A percentile compares a stretch with the other conserved stretches of the same genome.
Evolutionary conservation across 108 stramenopile species (phyloP).

Genomic region (Discostella pseudostelligera): DNA sequence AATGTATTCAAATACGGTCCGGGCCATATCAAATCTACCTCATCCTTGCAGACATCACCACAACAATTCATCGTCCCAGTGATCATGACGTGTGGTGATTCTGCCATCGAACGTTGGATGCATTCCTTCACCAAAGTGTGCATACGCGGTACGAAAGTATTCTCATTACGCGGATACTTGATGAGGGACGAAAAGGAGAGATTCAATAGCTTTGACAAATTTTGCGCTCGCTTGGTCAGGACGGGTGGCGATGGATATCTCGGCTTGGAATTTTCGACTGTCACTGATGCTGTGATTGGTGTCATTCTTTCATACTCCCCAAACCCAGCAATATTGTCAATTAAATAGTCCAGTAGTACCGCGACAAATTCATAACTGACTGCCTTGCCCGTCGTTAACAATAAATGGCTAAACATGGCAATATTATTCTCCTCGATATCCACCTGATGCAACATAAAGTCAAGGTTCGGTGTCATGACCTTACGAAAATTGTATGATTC

Average conservation of each 20-base stretch:
- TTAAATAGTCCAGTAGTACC: conserved; percentile 72
- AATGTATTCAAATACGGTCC: conserved; percentile 81
- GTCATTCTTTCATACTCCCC: conserved; percentile 15
- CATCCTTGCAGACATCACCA: neutral
- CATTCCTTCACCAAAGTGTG: conserved; percentile 69
- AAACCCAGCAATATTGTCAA: conserved; percentile 67
- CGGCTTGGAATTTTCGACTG: neutral
- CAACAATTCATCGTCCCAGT: neutral
- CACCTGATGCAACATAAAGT: conserved; percentile 76
- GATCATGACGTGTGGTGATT: conserved; percentile 4
- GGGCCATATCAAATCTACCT: conserved; percentile 50
- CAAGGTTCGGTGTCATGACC: conserved; percentile 68
- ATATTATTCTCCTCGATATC: conserved; percentile 75
- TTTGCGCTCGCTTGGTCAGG: conserved; percentile 30
- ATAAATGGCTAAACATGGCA: conserved; percentile 76
- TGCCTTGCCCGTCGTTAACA: conserved; percentile 61
- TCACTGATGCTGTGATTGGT: neutral
- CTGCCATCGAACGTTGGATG: conserved; percentile 56
- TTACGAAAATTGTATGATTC: conserved; percentile 75
- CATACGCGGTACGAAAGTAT: conserved; percentile 80
- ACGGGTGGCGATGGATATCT: neutral
- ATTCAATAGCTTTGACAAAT: conserved; percentile 59
- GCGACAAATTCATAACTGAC: conserved; percentile 79
- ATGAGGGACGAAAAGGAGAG: conserved; percentile 82
- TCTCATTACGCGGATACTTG: conserved; percentile 86